Conservation (phyloP, 352 stramenopile genomes). For the Peronosclerospora sorghi region DNA sequence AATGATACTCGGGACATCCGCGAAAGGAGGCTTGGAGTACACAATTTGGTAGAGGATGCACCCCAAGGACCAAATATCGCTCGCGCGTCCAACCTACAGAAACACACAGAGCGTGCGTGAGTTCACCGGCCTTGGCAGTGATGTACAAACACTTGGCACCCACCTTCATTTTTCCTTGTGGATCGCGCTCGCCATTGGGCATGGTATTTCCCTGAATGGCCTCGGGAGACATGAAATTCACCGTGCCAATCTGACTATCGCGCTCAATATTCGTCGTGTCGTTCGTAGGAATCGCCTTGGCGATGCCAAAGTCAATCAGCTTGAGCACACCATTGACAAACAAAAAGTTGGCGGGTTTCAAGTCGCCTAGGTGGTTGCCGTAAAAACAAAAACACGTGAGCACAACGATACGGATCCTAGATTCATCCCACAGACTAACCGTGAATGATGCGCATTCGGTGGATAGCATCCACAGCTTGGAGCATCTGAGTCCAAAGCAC, state of each 20-base stretch:
- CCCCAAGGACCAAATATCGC: conserved; percentile 94
- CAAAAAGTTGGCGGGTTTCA: conserved; percentile 95
- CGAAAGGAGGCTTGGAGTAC: conserved; percentile 93
- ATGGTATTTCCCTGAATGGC: conserved; percentile 57
- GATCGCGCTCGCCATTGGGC: conserved; percentile 41
- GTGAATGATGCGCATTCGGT: conserved; percentile 92
- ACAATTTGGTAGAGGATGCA: conserved; percentile 98
- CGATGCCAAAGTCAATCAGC: conserved; percentile 98
- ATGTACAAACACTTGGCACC: not conserved
- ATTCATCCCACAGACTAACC: conserved; percentile 16
- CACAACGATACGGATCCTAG: no score
- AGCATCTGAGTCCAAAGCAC: conserved; percentile 99
- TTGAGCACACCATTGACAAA: conserved; percentile 94
- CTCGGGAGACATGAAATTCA: conserved; percentile 97
- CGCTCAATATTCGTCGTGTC: conserved; percentile 96
- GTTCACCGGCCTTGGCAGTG: not conserved
- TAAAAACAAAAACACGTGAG: no score
- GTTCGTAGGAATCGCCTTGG: conserved; percentile 91
- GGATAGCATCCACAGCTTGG: conserved; percentile 93
- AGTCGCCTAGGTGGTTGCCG: conserved; percentile 69
- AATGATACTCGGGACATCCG: conserved; percentile 87
- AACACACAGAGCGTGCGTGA: not conserved
- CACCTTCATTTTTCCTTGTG: conserved; percentile 71
- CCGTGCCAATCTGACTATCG: conserved; percentile 92
- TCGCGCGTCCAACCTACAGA: conserved; percentile 74